These are phyloP conservation scores for Thermoascus crustaceus DNA, from an alignment of 2,329 filamentous ascomycete species.

Conservation along the genomic window DNA sequence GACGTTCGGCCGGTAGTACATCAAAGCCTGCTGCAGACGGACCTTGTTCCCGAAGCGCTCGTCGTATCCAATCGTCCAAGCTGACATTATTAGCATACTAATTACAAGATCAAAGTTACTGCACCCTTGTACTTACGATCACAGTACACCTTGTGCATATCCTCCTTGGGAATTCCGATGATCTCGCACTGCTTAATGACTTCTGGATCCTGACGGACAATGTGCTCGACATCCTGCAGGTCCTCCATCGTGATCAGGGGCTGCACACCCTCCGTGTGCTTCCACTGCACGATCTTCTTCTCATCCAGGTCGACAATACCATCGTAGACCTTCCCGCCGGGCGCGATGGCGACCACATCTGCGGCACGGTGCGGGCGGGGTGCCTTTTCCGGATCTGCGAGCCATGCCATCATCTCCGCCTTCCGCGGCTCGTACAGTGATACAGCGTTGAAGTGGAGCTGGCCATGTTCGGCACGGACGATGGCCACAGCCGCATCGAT, in stretches of 20 bases:
- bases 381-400: constrained; percentile 54
- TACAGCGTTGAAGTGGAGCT: constrained; percentile 78
- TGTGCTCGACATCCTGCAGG: constrained; percentile 67
- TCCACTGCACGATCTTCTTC: constrained; percentile 64
- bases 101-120: neutral
- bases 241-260: constrained; percentile 92
- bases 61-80: constrained; percentile 93
- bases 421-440: constrained; percentile 80
- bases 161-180: constrained; percentile 67
- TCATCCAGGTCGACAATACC: constrained; percentile 66
- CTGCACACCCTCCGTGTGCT: constrained; percentile 66
- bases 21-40: constrained; percentile 81
- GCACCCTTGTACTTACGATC: constrained; percentile 51
- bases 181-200: constrained; percentile 87
- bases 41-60: constrained; percentile 73
- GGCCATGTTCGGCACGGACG: constrained; percentile 60
- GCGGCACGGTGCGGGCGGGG: constrained; percentile 63
- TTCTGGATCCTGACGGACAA: constrained; percentile 68
- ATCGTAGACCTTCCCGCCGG: constrained; percentile 72
- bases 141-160: constrained; percentile 95
- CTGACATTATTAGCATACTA: constrained; percentile 24
- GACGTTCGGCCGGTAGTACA: constrained; percentile 84
- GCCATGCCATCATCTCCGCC: constrained; percentile 71
- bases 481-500: constrained; percentile 63
- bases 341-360: constrained; percentile 74